phyloP scores from a whole-genome alignment of 176 grass and related monocot species.

The Oryza rufipogon region DNA sequence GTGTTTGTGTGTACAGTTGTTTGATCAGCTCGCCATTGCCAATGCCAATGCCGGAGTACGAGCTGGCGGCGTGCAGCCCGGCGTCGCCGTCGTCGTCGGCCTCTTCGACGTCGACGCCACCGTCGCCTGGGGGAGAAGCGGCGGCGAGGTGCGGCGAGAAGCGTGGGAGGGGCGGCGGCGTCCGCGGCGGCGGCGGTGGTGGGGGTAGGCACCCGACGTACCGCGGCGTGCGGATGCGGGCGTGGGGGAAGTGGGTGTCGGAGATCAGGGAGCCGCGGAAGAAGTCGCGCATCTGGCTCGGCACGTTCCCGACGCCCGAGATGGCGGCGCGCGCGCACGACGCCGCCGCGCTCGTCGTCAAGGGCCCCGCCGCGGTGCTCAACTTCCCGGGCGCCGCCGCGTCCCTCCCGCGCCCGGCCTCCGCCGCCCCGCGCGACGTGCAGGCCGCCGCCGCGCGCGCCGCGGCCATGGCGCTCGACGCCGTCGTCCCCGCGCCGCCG shows the following conservation, averaged over 20 bases:
- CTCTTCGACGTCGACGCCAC: constrained; percentile 6
- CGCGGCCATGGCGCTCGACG: constrained; percentile 61
- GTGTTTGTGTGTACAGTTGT: background rate
- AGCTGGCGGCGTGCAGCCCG: background rate
- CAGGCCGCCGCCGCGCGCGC: constrained; percentile 67
- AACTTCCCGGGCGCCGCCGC: constrained; percentile 73
- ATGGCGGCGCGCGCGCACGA: constrained; percentile 91
- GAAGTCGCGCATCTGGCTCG: constrained; percentile 95
- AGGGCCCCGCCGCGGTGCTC: constrained; percentile 62
- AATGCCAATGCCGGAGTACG: constrained; percentile 36
- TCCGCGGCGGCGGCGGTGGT: background rate
- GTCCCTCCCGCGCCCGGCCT: constrained; percentile 58
- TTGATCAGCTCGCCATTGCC: background rate
- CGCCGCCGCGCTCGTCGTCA: constrained; percentile 70
- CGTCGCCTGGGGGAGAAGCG: background rate
- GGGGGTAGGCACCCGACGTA: constrained; percentile 44
- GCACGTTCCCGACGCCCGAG: constrained; percentile 80
- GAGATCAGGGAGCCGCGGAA: constrained; percentile 92
- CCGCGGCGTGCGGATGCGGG: constrained; percentile 82
- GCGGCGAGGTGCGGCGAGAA: background rate
- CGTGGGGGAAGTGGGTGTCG: constrained; percentile 94
- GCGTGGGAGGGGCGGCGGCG: background rate
- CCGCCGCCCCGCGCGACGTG: constrained; percentile 62
- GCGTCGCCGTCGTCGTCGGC: constrained; percentile 5
- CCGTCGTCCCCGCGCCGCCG: background rate